Conservation (phyloP, 2,329 filamentous ascomycete species). For the Colletotrichum theobromicola region DNA sequence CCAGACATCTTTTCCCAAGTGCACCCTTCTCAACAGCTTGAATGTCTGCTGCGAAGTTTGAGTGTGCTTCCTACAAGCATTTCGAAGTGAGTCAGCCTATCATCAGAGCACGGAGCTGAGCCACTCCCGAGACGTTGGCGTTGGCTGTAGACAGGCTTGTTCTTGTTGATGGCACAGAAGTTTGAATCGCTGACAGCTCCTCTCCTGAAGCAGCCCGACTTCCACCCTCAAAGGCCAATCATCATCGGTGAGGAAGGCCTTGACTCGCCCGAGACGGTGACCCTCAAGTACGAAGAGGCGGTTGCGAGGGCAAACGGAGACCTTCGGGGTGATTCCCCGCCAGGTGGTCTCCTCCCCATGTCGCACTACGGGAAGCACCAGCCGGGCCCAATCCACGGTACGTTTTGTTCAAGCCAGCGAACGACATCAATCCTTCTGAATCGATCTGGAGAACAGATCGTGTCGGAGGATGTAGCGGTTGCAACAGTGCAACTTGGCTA, state of each 20-base stretch:
- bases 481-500: background rate
- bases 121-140: conserved; percentile 35
- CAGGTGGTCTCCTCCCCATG: conserved; percentile 70
- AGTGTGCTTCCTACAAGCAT: conserved; percentile 61
- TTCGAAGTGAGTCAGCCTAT: conserved; percentile 58
- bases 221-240: conserved; percentile 59
- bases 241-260: conserved; percentile 61
- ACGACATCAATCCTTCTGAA: background rate
- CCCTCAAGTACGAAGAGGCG: conserved; percentile 62
- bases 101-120: background rate
- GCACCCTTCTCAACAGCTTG: conserved; percentile 43
- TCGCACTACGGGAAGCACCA: conserved; percentile 79
- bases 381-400: conserved; percentile 81
- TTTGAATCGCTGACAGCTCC: conserved; percentile 27
- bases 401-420: conserved; percentile 42
- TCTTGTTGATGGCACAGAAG: background rate
- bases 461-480: background rate
- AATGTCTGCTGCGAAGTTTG: conserved; percentile 65
- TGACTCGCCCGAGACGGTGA: conserved; percentile 62
- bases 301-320: conserved; percentile 57
- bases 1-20: conserved; percentile 20
- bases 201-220: conserved; percentile 48
- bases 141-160: conserved; percentile 22
- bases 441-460: background rate
- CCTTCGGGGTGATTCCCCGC: conserved; percentile 62